phyloP scores from a whole-genome alignment of 257 asterid genomes.

The Oldenlandia corymbosa region DNA sequence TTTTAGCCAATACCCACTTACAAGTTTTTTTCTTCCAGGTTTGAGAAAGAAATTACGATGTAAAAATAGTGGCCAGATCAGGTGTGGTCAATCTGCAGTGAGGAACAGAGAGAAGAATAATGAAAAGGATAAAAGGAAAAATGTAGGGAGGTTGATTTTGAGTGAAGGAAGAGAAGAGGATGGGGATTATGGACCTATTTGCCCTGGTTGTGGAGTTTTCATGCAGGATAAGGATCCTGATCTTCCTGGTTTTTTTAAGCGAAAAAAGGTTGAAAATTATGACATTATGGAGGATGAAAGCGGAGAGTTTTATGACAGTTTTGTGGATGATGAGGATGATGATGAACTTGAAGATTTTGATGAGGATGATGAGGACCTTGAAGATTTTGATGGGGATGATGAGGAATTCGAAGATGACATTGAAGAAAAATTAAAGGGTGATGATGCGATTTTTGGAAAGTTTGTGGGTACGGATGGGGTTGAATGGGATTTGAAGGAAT shows the following conservation, averaged over 20 bases:
- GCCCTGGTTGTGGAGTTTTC: constrained; percentile 94
- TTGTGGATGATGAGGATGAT: constrained; percentile 39
- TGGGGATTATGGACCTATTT: constrained; percentile 59
- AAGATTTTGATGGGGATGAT: constrained; percentile 34
- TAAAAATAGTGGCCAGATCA: constrained; percentile 20
- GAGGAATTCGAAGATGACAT: constrained; percentile 24
- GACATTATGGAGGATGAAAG: constrained; percentile 37
- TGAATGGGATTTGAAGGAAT: constrained; percentile 58
- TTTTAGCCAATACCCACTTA: constrained; percentile 13
- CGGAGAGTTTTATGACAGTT: constrained; percentile 16
- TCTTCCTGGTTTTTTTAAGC: constrained; percentile 67
- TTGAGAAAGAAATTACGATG: constrained; percentile 19
- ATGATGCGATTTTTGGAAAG: constrained; percentile 23
- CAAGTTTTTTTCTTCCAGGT: constrained; percentile 29
- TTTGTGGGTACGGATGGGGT: constrained; percentile 38
- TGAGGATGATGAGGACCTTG: constrained; percentile 35
- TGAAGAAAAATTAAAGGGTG: constrained; percentile 22
- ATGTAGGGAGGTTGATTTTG: constrained; percentile 43
- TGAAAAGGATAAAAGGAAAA: constrained; percentile 37
- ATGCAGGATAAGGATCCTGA: constrained; percentile 87
- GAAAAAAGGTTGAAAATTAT: constrained; percentile 32
- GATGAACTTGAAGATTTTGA: constrained; percentile 29
- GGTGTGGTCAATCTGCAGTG: constrained; percentile 38
- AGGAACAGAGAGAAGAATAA: constrained; percentile 28
- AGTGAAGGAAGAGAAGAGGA: constrained; percentile 87